phyloP scores from a whole-genome alignment of 2,329 filamentous ascomycete genomes.

The Cyphellophora europaea region DNA sequence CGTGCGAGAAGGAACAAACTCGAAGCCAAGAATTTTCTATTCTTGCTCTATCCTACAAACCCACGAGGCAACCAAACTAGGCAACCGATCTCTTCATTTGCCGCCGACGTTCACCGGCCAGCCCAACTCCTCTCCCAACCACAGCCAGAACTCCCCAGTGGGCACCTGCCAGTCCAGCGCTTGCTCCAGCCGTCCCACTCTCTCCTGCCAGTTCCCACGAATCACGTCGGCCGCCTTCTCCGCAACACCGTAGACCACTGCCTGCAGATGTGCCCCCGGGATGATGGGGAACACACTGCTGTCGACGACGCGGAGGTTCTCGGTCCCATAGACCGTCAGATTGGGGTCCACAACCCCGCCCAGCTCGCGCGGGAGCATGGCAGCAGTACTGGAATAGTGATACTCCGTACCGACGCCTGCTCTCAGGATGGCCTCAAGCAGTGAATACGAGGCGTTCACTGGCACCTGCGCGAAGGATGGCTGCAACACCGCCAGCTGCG shows the following conservation, averaged over 20 bases:
- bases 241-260: conserved; percentile 18
- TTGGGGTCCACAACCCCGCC: conserved; percentile 27
- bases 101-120: background rate
- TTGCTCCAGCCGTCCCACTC: conserved; percentile 1
- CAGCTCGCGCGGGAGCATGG: conserved; percentile 33
- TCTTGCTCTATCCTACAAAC: too few species aligned
- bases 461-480: conserved; percentile 8
- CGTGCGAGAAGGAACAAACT: too few species aligned
- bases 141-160: background rate
- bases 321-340: conserved; percentile 23
- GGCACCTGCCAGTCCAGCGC: background rate
- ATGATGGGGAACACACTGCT: conserved; percentile 25
- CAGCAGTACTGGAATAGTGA: conserved; percentile 9
- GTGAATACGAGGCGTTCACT: conserved; percentile 9
- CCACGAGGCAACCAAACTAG: too few species aligned
- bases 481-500: conserved; percentile 6
- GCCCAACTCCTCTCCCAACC: background rate
- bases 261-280: conserved; percentile 28
- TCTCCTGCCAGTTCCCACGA: conserved; percentile 3
- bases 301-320: conserved; percentile 24
- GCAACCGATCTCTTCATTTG: too few species aligned
- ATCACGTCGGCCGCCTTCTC: conserved; percentile 17
- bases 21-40: too few species aligned
- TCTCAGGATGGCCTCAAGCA: conserved; percentile 4
- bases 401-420: conserved; percentile 9